These are phyloP conservation scores for Aureobasidium sp. DNA, from an alignment of 2,329 filamentous ascomycete species.

Conservation along the genomic window DNA sequence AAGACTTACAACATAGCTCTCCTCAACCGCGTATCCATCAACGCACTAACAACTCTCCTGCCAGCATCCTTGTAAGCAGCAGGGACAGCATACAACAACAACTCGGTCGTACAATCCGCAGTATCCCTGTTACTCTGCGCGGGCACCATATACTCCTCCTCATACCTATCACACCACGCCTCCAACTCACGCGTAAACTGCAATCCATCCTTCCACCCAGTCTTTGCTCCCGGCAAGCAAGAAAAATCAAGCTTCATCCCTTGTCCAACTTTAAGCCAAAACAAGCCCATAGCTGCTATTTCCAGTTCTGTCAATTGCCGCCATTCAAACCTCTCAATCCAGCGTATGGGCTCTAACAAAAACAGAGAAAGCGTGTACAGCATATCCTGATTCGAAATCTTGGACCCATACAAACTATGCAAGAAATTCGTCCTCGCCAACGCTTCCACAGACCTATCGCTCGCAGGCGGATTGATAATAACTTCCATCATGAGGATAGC, in stretches of 20 bases:
- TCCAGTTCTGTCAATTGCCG: constrained; percentile 60
- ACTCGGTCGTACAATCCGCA: constrained; percentile 54
- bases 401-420: constrained; percentile 52
- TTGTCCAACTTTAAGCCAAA: constrained; percentile 67
- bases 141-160: constrained; percentile 50
- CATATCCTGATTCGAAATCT: constrained; percentile 57
- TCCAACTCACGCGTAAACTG: constrained; percentile 47
- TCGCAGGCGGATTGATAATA: constrained; percentile 37
- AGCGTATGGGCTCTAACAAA: constrained; percentile 57
- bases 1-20: constrained; percentile 55
- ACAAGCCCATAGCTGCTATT: constrained; percentile 54
- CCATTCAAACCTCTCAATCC: constrained; percentile 64
- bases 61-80: constrained; percentile 40
- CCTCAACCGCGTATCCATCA: constrained; percentile 59
- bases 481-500: constrained; percentile 45
- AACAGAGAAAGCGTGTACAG: constrained; percentile 61
- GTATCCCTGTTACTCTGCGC: constrained; percentile 30
- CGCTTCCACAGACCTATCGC: constrained; percentile 38
- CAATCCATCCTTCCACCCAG: constrained; percentile 43
- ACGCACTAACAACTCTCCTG: constrained; percentile 46
- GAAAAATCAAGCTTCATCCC: constrained; percentile 57
- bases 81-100: constrained; percentile 54
- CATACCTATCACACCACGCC: constrained; percentile 51
- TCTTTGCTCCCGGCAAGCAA: constrained; percentile 35
- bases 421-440: constrained; percentile 60